These are phyloP conservation scores for Lactarius vividus DNA, from an alignment of 768 basidiomycete species.

Conservation along the genomic window DNA sequence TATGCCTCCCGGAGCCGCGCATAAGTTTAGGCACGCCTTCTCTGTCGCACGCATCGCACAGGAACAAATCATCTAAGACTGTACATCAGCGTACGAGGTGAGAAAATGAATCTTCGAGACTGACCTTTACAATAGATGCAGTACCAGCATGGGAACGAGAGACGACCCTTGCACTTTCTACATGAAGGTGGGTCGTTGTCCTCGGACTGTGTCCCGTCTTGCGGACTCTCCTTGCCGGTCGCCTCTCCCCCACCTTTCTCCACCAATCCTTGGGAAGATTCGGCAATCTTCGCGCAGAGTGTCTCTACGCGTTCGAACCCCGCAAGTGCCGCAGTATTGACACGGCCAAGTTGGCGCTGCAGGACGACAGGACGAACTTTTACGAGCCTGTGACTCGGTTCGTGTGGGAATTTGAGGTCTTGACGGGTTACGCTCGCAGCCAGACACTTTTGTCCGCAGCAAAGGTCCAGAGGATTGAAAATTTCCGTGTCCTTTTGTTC, in stretches of 20 bases:
- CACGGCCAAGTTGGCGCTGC: not conserved
- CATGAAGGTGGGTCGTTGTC: constrained; percentile 25
- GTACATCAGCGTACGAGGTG: not conserved
- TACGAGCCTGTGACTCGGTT: constrained; percentile 34
- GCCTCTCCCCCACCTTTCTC: not conserved
- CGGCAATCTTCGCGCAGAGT: not conserved
- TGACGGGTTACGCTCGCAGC: constrained; percentile 16
- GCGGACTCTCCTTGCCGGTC: not conserved
- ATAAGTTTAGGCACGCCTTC: constrained; percentile 3
- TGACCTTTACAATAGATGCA: constrained; percentile 33
- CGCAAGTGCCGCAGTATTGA: not conserved
- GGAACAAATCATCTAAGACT: constrained; percentile 19
- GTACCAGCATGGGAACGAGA: constrained; percentile 35
- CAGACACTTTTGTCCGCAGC: constrained; percentile 31
- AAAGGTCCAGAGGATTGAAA: constrained; percentile 33
- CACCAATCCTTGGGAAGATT: not conserved
- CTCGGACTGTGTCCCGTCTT: no score
- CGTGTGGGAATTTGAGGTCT: constrained; percentile 30
- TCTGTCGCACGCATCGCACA: constrained; percentile 23
- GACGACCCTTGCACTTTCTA: constrained; percentile 26
- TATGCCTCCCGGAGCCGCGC: constrained; percentile 2
- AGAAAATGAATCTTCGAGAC: not conserved
- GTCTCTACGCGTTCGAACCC: constrained; percentile 4
- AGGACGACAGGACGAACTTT: constrained; percentile 30
- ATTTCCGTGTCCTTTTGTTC: constrained; percentile 11